phyloP scores from a whole-genome alignment of 495 filamentous ascomycete genomes.

The Chaetomidium leptoderma region DNA sequence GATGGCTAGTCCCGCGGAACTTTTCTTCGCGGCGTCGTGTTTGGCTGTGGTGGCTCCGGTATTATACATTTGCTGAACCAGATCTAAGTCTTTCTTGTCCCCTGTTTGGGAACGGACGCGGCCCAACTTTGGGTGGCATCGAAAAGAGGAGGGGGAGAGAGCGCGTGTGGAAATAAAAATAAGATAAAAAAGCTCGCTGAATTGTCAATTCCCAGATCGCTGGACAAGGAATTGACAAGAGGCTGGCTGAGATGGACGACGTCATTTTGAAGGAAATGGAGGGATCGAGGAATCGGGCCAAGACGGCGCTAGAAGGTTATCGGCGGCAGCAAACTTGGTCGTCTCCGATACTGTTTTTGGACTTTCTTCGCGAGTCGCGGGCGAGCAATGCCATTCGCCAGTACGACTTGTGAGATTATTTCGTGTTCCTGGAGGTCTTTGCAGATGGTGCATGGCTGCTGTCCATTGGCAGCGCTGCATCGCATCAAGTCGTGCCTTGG shows the following conservation, averaged over 20 bases:
- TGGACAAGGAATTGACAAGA: neutral
- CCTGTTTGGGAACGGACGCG: neutral
- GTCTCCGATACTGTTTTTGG: slow-evolving; percentile 9
- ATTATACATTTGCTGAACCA: slow-evolving; percentile 20
- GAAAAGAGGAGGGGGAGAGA: neutral
- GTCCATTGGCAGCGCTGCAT: slow-evolving; percentile 12
- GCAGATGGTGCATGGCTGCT: neutral
- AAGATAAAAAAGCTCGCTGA: too few relatives aligned
- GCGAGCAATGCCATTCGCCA: neutral
- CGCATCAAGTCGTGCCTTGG: neutral
- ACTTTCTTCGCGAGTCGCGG: neutral
- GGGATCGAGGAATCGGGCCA: neutral
- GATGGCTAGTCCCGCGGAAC: slow-evolving; percentile 2
- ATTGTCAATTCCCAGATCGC: too few relatives aligned
- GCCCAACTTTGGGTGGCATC: neutral
- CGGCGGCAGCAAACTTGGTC: neutral
- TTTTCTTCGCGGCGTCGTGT: neutral
- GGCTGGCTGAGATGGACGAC: slow-evolving; percentile 5
- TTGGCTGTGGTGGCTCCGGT: slow-evolving; percentile 13
- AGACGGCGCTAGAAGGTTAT: slow-evolving; percentile 2
- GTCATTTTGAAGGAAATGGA: slow-evolving; percentile 9
- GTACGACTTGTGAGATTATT: neutral
- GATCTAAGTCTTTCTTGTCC: slow-evolving; percentile 16
- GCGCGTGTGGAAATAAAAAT: neutral
- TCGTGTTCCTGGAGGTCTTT: slow-evolving; percentile 2